These are phyloP conservation scores for Leccinum ochraceum DNA, from an alignment of 768 basidiomycete genomes.

Conservation along the genomic window DNA sequence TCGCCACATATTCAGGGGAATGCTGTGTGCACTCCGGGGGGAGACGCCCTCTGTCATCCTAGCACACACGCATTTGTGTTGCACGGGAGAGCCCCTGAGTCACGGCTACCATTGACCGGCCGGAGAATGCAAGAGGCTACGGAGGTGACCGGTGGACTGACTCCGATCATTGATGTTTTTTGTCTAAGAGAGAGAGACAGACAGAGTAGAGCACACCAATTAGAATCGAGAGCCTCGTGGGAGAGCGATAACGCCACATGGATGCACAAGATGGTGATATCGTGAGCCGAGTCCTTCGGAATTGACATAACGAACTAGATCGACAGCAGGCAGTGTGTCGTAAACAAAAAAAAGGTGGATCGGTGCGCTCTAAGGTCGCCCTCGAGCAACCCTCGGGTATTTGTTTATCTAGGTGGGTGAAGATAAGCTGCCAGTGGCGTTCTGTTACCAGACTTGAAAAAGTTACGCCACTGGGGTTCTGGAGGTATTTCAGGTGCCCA, in stretches of 20 bases:
- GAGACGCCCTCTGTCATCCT: not conserved
- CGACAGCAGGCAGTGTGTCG: not conserved
- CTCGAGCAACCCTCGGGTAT: not conserved
- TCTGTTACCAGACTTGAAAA: not conserved
- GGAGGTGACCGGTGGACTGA: not conserved
- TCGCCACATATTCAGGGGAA: not conserved
- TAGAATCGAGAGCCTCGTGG: not conserved
- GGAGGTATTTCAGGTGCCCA: not conserved
- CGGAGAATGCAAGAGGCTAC: not conserved
- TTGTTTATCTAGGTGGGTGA: not conserved
- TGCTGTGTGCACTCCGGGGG: not conserved
- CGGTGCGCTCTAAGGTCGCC: slow-evolving; percentile 2
- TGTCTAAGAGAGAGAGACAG: not conserved
- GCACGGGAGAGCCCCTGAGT: too few relatives aligned
- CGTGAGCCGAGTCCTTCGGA: not conserved
- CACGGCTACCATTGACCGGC: not conserved
- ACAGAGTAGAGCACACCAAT: not conserved
- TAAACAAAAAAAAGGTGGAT: not conserved
- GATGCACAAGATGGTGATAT: not conserved
- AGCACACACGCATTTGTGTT: not conserved
- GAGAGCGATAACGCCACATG: slow-evolving; percentile 1
- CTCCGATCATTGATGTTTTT: slow-evolving; percentile 1
- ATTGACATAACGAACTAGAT: slow-evolving; percentile 1
- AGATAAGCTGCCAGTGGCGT: not conserved
- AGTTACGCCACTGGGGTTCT: not conserved